These are phyloP conservation scores for Chaetoceros tenuissimus DNA, from an alignment of 108 stramenopile genomes.

Conservation along the genomic window DNA sequence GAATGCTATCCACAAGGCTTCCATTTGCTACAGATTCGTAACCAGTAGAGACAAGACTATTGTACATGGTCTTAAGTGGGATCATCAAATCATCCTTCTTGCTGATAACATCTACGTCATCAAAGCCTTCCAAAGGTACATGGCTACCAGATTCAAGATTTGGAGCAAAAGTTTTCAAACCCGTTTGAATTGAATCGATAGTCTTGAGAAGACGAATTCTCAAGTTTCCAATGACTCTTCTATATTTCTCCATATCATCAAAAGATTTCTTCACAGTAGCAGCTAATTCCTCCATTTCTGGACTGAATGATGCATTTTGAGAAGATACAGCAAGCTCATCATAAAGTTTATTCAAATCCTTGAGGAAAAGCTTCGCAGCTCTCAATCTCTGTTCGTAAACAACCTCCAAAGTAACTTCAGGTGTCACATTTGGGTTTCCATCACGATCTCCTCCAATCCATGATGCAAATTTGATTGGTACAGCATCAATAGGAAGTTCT, in stretches of 20 bases:
- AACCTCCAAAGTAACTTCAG: conserved; percentile 84
- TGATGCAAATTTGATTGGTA: conserved; percentile 87
- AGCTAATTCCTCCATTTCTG: conserved; percentile 46
- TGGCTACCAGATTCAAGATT: conserved; percentile 10
- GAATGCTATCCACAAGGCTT: conserved; percentile 85
- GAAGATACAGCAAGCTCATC: conserved; percentile 63
- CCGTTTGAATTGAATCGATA: conserved; percentile 52
- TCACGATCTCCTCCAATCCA: conserved; percentile 97
- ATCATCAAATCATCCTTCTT: conserved; percentile 66
- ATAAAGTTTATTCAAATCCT: conserved; percentile 60
- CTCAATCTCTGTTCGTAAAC: conserved; percentile 68
- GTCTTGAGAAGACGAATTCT: conserved; percentile 61
- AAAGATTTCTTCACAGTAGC: conserved; percentile 24
- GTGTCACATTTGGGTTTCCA: conserved; percentile 96
- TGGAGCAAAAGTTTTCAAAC: conserved; percentile 19
- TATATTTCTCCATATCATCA: conserved; percentile 65
- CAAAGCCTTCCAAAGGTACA: conserved; percentile 33
- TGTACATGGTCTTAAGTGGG: conserved; percentile 77
- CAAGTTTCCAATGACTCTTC: conserved; percentile 77
- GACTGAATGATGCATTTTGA: conserved; percentile 32
- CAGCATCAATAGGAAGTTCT: conserved; percentile 71
- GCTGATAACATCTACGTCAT: conserved; percentile 53
- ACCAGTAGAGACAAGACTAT: conserved; percentile 71
- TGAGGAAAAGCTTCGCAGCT: conserved; percentile 74
- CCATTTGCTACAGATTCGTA: conserved; percentile 87